phyloP scores from a whole-genome alignment of 2,329 filamentous ascomycete species.

The Aspergillus sp. region DNA sequence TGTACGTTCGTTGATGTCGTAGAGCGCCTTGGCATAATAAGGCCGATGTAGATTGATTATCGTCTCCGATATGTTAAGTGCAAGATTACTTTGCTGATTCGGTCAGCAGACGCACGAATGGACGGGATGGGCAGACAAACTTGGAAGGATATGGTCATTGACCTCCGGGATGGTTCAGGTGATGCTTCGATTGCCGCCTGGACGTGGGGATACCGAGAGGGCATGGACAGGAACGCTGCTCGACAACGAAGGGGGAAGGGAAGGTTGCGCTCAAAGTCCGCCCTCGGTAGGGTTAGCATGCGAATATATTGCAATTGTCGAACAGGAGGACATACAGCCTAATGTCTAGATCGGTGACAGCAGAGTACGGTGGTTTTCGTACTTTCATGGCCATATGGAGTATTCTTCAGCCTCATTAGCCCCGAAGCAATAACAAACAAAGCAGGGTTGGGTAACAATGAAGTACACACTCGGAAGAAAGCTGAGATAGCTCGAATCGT shows the following conservation, averaged over 20 bases:
- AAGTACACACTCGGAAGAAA: conserved; percentile 4
- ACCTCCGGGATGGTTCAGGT: background rate
- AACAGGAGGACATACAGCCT: background rate
- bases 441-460: too few relatives aligned
- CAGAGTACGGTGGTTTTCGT: conserved; percentile 2
- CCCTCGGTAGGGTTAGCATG: background rate
- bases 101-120: background rate
- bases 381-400: conserved; percentile 6
- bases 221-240: background rate
- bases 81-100: conserved; percentile 2
- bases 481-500: conserved; percentile 3
- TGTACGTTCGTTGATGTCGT: background rate
- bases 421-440: background rate
- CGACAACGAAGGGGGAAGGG: conserved; percentile 3
- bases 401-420: background rate
- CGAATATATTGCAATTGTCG: background rate
- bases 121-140: background rate
- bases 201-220: conserved; percentile 2
- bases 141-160: conserved; percentile 6
- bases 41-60: conserved; percentile 5
- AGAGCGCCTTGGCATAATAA: conserved; percentile 3
- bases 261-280: conserved; percentile 2
- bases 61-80: conserved; percentile 3
- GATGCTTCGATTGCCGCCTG: conserved; percentile 3
- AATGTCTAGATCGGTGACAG: background rate